Conservation (phyloP, 2,329 filamentous ascomycete genomes). For the Calonectria naviculata region DNA sequence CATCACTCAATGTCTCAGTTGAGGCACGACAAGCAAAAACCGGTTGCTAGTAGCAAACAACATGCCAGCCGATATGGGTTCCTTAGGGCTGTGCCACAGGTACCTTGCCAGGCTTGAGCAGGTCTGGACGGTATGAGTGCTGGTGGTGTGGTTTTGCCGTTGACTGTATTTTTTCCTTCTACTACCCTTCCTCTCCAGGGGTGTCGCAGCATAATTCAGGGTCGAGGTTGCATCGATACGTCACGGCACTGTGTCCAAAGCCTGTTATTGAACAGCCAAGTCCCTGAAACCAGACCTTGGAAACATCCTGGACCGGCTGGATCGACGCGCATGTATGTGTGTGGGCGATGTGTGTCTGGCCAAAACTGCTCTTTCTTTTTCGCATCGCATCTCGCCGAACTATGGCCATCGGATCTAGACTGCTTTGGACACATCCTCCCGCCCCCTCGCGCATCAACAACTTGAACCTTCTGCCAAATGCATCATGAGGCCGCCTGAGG, state of each 20-base stretch:
- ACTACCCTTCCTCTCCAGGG: neutral
- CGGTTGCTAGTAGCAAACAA: neutral
- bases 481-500: constrained; percentile 5
- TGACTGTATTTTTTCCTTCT: neutral
- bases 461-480: constrained; percentile 5
- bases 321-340: constrained; percentile 7
- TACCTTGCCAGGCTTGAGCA: neutral
- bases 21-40: constrained; percentile 1
- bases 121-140: neutral
- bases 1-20: constrained; percentile 46
- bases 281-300: constrained; percentile 34
- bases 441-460: neutral
- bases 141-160: constrained; percentile 19
- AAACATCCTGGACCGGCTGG: constrained; percentile 27
- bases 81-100: neutral
- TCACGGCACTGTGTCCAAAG: constrained; percentile 32
- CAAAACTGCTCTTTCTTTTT: constrained; percentile 10
- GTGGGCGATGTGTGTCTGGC: neutral
- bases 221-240: constrained; percentile 29
- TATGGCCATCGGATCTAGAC: constrained; percentile 1
- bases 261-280: constrained; percentile 33
- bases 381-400: constrained; percentile 21
- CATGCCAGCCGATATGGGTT: neutral
- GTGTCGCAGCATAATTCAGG: neutral
- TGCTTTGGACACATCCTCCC: neutral